Base-by-base conservation (phyloP, 768 basidiomycete genomes). In the Postia placenta region DNA sequence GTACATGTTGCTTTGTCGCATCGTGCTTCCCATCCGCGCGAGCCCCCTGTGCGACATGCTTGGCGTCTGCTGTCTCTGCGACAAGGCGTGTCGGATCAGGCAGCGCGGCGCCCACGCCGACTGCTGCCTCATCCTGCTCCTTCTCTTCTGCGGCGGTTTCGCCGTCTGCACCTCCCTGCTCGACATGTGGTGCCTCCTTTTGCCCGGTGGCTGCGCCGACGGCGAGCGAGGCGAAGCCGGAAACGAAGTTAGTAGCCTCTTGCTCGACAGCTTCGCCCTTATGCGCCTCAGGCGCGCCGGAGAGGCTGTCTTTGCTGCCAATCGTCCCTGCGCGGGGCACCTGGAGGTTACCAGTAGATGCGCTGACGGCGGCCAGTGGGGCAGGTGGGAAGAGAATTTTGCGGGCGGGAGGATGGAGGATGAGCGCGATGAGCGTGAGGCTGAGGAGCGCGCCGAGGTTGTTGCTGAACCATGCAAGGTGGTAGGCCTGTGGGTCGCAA, bases 221-320 rank as follows among this genome's bases (percentile, higher is more conserved):
- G 3, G 61, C 65, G 4, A 70, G 56, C 7, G 61, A 58, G 0
- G 64, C 64, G 17, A 70, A 33, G 25, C 65, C 59, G 7, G 63
- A 57, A 33, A 72, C 63, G 26, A 67, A 65, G 40, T 64, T 62
- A 20, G 61, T 58, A 5, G 69, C 69, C 52, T 70, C 69, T 25
- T 65, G 63, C 50, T 70, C 69, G n/a, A 64, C 68, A 9, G 69
- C 68, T 53, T 70, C 67, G 45, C 69, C 69, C 38, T 59, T 57
- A 45, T 68, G 64, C 2, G 62, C 58, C 52, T 70, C 68, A 0
- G 64, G 60, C 15, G 68, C 67, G 22, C 68, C 68, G 11, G 66
- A 65, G 11, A 67, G 52, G 11, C 61, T 65, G 47, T 67, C 64
- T 19, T 49, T 56, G 46, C 60, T 63, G 20, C 58, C 66, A 11